phyloP scores from a whole-genome alignment of 306 rosid genomes.

The Vigna nakashimae region DNA sequence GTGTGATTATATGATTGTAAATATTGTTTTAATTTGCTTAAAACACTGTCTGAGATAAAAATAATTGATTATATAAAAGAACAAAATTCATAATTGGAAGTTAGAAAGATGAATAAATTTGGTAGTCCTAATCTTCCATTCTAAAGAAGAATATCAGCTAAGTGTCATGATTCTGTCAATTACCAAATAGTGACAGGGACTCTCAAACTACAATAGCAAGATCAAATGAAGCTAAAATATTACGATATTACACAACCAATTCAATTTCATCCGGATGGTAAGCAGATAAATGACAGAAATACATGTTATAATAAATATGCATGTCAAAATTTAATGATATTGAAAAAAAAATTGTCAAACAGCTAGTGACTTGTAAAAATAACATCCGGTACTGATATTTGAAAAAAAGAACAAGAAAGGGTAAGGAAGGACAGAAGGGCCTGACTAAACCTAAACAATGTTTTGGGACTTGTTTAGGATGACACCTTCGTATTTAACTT shows the following conservation, averaged over 20 bases:
- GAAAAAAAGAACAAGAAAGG: slow-evolving; percentile 33
- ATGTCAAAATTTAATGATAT: slow-evolving; percentile 25
- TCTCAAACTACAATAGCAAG: too few relatives aligned
- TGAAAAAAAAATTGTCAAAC: neutral
- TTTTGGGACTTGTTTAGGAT: slow-evolving; percentile 84
- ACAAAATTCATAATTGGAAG: too few relatives aligned
- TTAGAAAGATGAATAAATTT: too few relatives aligned
- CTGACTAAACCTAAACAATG: slow-evolving; percentile 39
- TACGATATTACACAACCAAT: neutral
- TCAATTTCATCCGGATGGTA: neutral
- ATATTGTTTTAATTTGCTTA: too few relatives aligned
- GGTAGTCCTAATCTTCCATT: too few relatives aligned
- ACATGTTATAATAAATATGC: neutral
- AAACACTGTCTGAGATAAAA: too few relatives aligned
- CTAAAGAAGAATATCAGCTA: too few relatives aligned
- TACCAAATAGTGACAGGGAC: too few relatives aligned
- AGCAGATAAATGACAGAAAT: neutral
- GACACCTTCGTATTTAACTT: slow-evolving; percentile 88
- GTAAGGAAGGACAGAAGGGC: slow-evolving; percentile 26
- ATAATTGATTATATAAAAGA: too few relatives aligned
- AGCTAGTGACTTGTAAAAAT: neutral
- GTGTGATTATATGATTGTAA: too few relatives aligned
- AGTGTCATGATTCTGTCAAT: too few relatives aligned
- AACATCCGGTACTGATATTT: slow-evolving; percentile 7
- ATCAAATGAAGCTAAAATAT: neutral